These are phyloP conservation scores for Periconia sp. DNA, from an alignment of 2,329 filamentous ascomycete species.

Conservation along the genomic window DNA sequence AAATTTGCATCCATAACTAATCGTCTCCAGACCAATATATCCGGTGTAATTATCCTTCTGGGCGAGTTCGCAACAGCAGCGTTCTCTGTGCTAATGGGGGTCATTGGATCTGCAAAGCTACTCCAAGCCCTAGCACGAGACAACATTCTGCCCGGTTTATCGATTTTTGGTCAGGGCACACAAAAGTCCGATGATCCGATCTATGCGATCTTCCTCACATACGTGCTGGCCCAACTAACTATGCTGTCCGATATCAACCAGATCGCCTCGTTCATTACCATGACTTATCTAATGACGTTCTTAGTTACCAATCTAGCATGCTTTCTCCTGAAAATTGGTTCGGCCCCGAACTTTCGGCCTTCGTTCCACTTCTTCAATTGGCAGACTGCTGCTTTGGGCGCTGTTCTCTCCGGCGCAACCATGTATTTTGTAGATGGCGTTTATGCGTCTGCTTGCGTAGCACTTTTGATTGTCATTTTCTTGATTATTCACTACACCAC, in stretches of 20 bases:
- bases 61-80: constrained; percentile 82
- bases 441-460: constrained; percentile 75
- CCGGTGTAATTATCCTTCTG: constrained; percentile 70
- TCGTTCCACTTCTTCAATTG: constrained; percentile 89
- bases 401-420: constrained; percentile 72
- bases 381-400: constrained; percentile 75
- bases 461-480: constrained; percentile 74
- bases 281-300: constrained; percentile 94
- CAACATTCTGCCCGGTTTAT: constrained; percentile 73
- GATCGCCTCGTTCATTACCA: constrained; percentile 86
- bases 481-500: constrained; percentile 82
- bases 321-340: constrained; percentile 82
- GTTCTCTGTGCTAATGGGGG: constrained; percentile 85
- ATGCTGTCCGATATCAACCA: constrained; percentile 84
- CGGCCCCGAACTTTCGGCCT: constrained; percentile 84
- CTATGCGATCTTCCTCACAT: constrained; percentile 75
- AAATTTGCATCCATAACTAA: not conserved
- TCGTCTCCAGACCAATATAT: constrained; percentile 65
- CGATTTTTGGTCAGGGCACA: constrained; percentile 73
- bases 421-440: constrained; percentile 91
- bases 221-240: constrained; percentile 72
- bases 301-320: constrained; percentile 86
- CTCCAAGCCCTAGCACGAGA: constrained; percentile 82
- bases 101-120: constrained; percentile 82
- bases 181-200: constrained; percentile 73